These are phyloP conservation scores for Chalciporus pseudorubinellus DNA, from an alignment of 768 basidiomycete species.

Conservation along the genomic window DNA sequence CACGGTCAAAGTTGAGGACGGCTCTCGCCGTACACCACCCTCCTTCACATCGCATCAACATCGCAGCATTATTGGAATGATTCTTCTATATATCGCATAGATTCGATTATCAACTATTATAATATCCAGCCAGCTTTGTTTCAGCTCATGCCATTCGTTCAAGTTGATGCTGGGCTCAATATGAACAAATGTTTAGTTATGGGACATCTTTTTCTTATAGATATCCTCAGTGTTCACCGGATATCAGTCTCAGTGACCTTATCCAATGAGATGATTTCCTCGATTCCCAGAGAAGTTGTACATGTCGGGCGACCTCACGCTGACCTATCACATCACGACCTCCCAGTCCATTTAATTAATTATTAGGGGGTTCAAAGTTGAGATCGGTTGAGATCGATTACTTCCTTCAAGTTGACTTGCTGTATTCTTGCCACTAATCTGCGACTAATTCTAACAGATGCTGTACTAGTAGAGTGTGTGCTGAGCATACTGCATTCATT, in stretches of 20 bases:
- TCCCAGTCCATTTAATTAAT: too few relatives aligned
- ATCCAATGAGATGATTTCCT: background rate
- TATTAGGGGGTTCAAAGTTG: too few relatives aligned
- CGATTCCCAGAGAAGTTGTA: background rate
- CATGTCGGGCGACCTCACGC: too few relatives aligned
- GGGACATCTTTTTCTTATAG: slow-evolving; percentile 6
- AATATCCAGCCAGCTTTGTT: slow-evolving; percentile 15
- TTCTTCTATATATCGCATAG: slow-evolving; percentile 24
- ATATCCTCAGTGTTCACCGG: background rate
- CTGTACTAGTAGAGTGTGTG: too few relatives aligned
- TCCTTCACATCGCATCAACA: slow-evolving; percentile 9
- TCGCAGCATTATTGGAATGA: slow-evolving; percentile 17
- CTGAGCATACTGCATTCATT: too few relatives aligned
- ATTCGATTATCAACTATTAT: slow-evolving; percentile 21
- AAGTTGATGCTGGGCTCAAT: slow-evolving; percentile 10
- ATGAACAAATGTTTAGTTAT: slow-evolving; percentile 21
- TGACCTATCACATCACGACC: too few relatives aligned
- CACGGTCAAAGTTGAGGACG: slow-evolving; percentile 9
- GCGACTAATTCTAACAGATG: too few relatives aligned
- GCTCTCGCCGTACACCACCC: slow-evolving; percentile 4
- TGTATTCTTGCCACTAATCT: too few relatives aligned
- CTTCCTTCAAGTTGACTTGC: too few relatives aligned
- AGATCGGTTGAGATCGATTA: too few relatives aligned
- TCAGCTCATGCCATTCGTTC: slow-evolving; percentile 10
- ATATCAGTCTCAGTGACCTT: background rate